These are phyloP conservation scores for Erythrobasidium hasegawianum DNA, from an alignment of 1,284 basidiomycete species.

Conservation along the genomic window DNA sequence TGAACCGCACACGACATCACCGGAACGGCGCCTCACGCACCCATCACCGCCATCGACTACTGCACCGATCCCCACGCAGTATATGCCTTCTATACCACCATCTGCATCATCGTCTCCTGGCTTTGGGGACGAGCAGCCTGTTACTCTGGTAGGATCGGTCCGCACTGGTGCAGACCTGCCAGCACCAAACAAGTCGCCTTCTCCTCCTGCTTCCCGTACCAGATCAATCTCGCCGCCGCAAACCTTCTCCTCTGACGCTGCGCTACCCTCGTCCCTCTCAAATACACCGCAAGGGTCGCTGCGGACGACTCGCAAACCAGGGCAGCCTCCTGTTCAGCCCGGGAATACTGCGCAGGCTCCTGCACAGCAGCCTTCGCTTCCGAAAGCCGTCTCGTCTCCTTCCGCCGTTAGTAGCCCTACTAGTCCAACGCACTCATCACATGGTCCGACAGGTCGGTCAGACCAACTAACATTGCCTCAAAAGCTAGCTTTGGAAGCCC, in stretches of 20 bases:
- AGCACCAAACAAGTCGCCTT: not conserved
- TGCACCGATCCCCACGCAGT: conserved; percentile 45
- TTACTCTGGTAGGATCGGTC: conserved; percentile 37
- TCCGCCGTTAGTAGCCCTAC: not conserved
- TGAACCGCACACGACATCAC: conserved; percentile 14
- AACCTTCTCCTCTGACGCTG: not conserved
- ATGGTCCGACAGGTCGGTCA: too few relatives aligned
- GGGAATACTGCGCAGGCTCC: not conserved
- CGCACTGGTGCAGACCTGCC: conserved; percentile 28
- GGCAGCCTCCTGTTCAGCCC: not conserved
- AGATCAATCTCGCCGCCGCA: not conserved
- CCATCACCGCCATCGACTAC: not conserved
- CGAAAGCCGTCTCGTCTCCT: not conserved
- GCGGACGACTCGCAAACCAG: conserved; percentile 1
- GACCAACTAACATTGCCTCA: conserved; percentile 1
- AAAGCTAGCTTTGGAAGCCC: not conserved
- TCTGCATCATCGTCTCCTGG: too few relatives aligned
- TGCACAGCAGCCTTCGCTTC: not conserved
- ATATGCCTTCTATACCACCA: conserved; percentile 40
- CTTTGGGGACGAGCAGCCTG: conserved; percentile 30
- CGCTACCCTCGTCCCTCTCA: not conserved
- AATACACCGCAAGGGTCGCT: not conserved
- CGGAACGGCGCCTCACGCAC: conserved; percentile 24
- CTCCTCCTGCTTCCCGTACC: not conserved
- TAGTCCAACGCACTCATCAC: too few relatives aligned